Evolutionary conservation across 257 asterid genomes (phyloP), one percentile per base, ranked within the genome.

Genomic region (Pogostemon cablin): DNA sequence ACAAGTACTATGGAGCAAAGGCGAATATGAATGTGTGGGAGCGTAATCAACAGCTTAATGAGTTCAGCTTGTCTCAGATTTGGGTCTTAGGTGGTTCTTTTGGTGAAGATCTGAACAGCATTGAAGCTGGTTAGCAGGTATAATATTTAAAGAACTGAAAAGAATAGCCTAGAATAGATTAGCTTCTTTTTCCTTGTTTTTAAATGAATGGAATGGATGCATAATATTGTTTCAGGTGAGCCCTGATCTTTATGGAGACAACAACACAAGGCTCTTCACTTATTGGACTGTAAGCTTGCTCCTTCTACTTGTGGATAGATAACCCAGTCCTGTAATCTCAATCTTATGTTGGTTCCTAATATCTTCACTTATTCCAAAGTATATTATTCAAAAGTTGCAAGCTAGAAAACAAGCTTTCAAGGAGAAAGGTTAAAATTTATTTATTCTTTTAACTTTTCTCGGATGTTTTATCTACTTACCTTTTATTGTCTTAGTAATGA

Each of bases 81-180:
- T 91, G 97, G 97, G 83, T 91, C 40, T 76, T 87, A 42, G 95
- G 97, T 11, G 97, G 97, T 64, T 88, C 96, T 48, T 88, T 86
- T 64, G 96, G 96, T 39, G 92, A 88, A 82, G 93, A 86, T 78
- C 97, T 90, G 42, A 88, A 90, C 79, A 90, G 97, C 89, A 88
- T 90, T 64, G 97, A 90, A 82, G 97, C 96, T 79, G 97, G 95
- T 63, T 88, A 92, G 95, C 98, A 92, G 96, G 98, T 92, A 83
- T 43, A 56, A 67, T 43, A 62, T 67, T 71, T 35, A 10, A 49
- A 71, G 65, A 56, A 47, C 47, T 3, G 3, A 12, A 60, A 39
- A 57, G 17, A 39, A 47, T 53, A 17, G 59, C 37, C 32, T 6
- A 15, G 17, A 15, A 15, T 15, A 15, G 37, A 6, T 9, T 12